Conservation (phyloP, 805 yeast species). For the Starmerella lactis-condensi region DNA sequence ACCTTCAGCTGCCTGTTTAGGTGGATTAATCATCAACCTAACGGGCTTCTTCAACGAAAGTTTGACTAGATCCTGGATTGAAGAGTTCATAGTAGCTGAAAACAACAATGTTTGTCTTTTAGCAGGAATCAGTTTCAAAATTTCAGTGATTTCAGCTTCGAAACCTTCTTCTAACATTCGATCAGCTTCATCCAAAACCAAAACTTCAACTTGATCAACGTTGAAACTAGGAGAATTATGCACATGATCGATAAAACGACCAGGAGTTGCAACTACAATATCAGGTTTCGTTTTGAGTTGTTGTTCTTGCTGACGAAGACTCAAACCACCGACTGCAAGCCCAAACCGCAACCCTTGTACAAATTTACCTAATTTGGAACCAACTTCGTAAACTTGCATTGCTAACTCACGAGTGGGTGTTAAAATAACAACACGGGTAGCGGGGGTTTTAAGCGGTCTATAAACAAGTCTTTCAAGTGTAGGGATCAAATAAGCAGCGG, state of each 20-base stretch:
- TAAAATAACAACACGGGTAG: conserved; percentile 77
- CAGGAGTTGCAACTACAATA: conserved; percentile 94
- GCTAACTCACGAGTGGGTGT: conserved; percentile 98
- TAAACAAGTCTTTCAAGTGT: conserved; percentile 78
- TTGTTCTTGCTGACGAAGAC: conserved; percentile 87
- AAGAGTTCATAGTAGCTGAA: conserved; percentile 96
- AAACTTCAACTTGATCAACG: conserved; percentile 77
- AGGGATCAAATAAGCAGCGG: conserved; percentile 96
- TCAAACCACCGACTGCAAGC: conserved; percentile 94
- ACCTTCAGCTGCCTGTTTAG: conserved; percentile 82
- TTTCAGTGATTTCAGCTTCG: conserved; percentile 84
- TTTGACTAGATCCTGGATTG: conserved; percentile 70
- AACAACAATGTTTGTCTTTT: conserved; percentile 86
- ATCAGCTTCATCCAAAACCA: conserved; percentile 95
- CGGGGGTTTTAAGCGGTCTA: conserved; percentile 68
- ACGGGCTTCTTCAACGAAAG: conserved; percentile 81
- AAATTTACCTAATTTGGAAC: conserved; percentile 61
- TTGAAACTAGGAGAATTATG: conserved; percentile 85
- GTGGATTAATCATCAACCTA: conserved; percentile 88
- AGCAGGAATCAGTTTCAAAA: conserved; percentile 66
- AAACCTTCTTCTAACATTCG: conserved; percentile 99
- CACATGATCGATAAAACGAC: conserved; percentile 92
- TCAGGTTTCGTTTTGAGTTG: conserved; percentile 85
- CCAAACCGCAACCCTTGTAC: conserved; percentile 70
- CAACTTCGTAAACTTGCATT: conserved; percentile 88